Conservation (phyloP, 2,329 filamentous ascomycete species). For the Elsinoe perseae region DNA sequence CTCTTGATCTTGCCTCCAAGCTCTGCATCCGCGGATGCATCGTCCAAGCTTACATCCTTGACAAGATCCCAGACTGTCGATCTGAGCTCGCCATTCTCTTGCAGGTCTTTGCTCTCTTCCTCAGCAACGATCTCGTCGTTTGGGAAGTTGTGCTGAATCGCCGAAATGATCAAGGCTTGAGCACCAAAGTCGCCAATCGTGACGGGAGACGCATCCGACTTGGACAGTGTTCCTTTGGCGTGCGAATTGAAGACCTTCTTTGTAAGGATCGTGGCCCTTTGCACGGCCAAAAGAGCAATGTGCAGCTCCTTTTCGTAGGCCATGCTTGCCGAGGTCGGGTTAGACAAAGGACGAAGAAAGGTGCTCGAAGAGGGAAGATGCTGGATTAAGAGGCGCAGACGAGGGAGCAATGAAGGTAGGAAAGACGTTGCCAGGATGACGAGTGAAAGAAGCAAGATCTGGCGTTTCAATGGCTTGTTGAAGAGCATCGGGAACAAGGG, state of each 20-base stretch:
- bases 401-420: conserved; percentile 35
- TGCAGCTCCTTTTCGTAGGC: conserved; percentile 69
- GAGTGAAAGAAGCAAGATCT: conserved; percentile 21
- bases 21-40: conserved; percentile 55
- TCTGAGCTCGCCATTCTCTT: conserved; percentile 60
- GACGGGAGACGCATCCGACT: conserved; percentile 92
- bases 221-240: conserved; percentile 87
- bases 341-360: conserved; percentile 15
- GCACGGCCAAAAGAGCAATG: conserved; percentile 80
- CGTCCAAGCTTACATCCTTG: conserved; percentile 59
- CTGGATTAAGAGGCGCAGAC: conserved; percentile 34
- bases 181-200: conserved; percentile 98
- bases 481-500: not conserved
- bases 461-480: conserved; percentile 5
- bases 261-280: conserved; percentile 69
- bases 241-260: conserved; percentile 77
- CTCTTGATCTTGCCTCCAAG: conserved; percentile 62
- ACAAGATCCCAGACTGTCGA: conserved; percentile 81
- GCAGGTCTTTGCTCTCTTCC: conserved; percentile 78
- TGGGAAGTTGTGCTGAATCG: conserved; percentile 84
- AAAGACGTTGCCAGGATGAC: conserved; percentile 38
- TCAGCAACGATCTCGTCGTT: conserved; percentile 87
- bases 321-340: conserved; percentile 34
- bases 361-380: conserved; percentile 23
- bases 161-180: conserved; percentile 89